phyloP scores from a whole-genome alignment of 257 asterid species.

The Ajuga chamaepitys region DNA sequence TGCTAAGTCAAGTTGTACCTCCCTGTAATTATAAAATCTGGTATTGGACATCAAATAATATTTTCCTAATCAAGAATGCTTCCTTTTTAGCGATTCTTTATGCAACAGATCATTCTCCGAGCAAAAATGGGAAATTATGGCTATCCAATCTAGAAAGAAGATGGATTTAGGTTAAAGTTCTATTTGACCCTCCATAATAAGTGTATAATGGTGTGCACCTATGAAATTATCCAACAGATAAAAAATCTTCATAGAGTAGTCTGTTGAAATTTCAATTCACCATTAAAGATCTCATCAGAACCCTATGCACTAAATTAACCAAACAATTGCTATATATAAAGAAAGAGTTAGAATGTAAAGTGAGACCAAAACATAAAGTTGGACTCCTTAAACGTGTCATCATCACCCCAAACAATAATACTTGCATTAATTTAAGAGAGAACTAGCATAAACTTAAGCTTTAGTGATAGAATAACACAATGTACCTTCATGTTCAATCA shows the following conservation, averaged over 20 bases:
- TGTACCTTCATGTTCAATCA: constrained; percentile 26
- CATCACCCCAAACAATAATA: not conserved
- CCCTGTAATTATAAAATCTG: not conserved
- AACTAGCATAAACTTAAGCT: not conserved
- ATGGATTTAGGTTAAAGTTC: not conserved
- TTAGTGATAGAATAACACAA: constrained; percentile 18
- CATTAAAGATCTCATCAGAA: not conserved
- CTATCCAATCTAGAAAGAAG: not conserved
- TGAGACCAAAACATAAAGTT: not conserved
- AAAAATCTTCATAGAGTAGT: not conserved
- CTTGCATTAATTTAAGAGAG: not conserved
- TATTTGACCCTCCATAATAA: not conserved
- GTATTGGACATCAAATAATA: not conserved
- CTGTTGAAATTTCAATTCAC: not conserved
- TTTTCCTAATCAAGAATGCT: constrained; percentile 1
- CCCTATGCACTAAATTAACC: not conserved
- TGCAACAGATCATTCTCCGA: not conserved
- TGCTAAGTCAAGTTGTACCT: not conserved
- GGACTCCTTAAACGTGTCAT: constrained; percentile 1
- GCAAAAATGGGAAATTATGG: not conserved
- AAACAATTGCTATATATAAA: not conserved
- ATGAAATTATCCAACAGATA: constrained; percentile 8
- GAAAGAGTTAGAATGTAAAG: not conserved
- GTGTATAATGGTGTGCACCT: not conserved
- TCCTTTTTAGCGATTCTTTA: not conserved